Evolutionary conservation across 2,329 filamentous ascomycete species (phyloP).

Genomic region (Chaetothyriales sp.): DNA sequence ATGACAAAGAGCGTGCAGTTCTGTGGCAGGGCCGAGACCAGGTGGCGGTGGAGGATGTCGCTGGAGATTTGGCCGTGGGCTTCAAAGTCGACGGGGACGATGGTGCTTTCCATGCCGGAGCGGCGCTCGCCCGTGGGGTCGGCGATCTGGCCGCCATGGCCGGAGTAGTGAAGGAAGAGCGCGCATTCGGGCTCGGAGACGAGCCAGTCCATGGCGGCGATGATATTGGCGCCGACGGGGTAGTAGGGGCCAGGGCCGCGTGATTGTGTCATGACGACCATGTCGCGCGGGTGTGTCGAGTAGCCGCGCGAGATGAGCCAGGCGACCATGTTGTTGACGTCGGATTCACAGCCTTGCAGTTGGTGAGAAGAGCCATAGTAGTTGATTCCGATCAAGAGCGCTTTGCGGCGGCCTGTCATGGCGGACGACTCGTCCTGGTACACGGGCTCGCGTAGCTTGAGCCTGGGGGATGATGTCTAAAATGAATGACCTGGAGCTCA

Average conservation of each 20-base stretch:
- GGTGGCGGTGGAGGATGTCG: slow-evolving; percentile 23
- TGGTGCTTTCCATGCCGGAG: slow-evolving; percentile 34
- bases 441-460: not conserved
- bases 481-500: too few relatives aligned
- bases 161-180: slow-evolving; percentile 44
- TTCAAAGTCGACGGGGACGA: slow-evolving; percentile 42
- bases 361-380: slow-evolving; percentile 32
- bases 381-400: slow-evolving; percentile 42
- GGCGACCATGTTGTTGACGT: slow-evolving; percentile 36
- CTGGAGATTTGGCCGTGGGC: slow-evolving; percentile 41
- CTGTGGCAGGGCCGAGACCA: slow-evolving; percentile 32
- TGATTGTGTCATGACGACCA: slow-evolving; percentile 33
- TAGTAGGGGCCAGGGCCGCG: slow-evolving; percentile 19
- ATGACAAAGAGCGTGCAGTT: slow-evolving; percentile 22
- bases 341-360: slow-evolving; percentile 36
- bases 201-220: slow-evolving; percentile 46
- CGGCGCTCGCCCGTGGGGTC: slow-evolving; percentile 19
- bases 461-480: too few relatives aligned
- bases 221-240: slow-evolving; percentile 31
- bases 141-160: slow-evolving; percentile 43
- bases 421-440: not conserved
- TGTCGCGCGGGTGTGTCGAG: slow-evolving; percentile 26
- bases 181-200: slow-evolving; percentile 22
- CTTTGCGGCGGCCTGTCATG: slow-evolving; percentile 24
- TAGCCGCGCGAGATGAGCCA: slow-evolving; percentile 34